phyloP scores from a whole-genome alignment of 2,329 filamentous ascomycete species.

The Cercospora nicotianae region DNA sequence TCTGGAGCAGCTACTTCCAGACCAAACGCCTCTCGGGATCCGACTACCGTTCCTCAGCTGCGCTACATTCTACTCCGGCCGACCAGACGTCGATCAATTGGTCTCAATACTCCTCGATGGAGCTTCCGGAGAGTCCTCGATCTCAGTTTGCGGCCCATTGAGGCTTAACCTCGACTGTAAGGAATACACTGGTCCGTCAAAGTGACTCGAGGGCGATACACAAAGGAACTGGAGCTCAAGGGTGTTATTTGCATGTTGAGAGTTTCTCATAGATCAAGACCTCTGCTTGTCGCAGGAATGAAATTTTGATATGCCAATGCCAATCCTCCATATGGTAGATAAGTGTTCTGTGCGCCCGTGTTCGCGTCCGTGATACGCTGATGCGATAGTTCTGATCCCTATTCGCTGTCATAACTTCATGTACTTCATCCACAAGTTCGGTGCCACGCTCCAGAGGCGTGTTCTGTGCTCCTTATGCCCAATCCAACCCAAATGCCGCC shows the following conservation, averaged over 20 bases:
- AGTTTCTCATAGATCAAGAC: conserved; percentile 20
- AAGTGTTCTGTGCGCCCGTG: neutral
- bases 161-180: conserved; percentile 29
- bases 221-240: conserved; percentile 32
- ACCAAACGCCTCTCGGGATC: neutral
- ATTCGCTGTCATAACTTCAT: neutral
- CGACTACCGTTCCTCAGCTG: conserved; percentile 24
- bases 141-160: conserved; percentile 30
- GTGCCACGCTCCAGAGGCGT: neutral
- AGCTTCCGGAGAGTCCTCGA: conserved; percentile 31
- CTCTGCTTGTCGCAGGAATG: neutral
- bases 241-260: conserved; percentile 30
- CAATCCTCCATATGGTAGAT: neutral
- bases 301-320: neutral
- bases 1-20: neutral
- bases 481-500: neutral
- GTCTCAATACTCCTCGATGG: conserved; percentile 26
- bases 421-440: neutral
- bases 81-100: conserved; percentile 25
- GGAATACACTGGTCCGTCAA: conserved; percentile 25
- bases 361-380: neutral
- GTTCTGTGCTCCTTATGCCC: neutral
- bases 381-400: neutral
- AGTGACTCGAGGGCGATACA: conserved; percentile 32
- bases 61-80: conserved; percentile 30